phyloP scores from a whole-genome alignment of 1,284 basidiomycete genomes.

The Melampsora americana region DNA sequence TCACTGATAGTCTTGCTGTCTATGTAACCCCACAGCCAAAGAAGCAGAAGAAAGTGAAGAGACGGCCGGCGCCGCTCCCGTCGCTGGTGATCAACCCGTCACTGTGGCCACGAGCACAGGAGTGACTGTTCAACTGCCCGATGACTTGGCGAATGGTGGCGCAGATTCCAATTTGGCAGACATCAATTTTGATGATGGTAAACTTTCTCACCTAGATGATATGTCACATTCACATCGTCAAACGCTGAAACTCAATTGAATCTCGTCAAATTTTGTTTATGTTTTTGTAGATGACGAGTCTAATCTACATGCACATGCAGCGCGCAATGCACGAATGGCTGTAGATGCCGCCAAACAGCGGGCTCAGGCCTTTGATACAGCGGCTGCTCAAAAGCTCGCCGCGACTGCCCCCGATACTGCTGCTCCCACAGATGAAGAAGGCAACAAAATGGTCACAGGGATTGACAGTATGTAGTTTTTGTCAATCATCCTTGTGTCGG shows the following conservation, averaged over 20 bases:
- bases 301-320: slow-evolving; percentile 83
- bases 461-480: slow-evolving; percentile 43
- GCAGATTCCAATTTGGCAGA: slow-evolving; percentile 66
- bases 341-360: slow-evolving; percentile 74
- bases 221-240: no score
- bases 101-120: slow-evolving; percentile 49
- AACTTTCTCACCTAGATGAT: slow-evolving; percentile 5
- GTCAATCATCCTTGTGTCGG: slow-evolving; percentile 1
- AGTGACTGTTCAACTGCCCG: slow-evolving; percentile 57
- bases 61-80: slow-evolving; percentile 54
- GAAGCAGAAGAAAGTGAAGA: slow-evolving; percentile 78
- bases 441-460: slow-evolving; percentile 44
- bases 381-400: slow-evolving; percentile 65
- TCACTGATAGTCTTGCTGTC: not conserved
- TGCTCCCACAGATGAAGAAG: slow-evolving; percentile 41
- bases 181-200: slow-evolving; percentile 91
- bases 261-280: not conserved
- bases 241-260: slow-evolving; percentile 9
- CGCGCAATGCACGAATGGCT: slow-evolving; percentile 84
- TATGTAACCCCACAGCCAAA: slow-evolving; percentile 61
- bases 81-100: slow-evolving; percentile 54
- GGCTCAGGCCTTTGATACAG: slow-evolving; percentile 79
- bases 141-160: slow-evolving; percentile 62
- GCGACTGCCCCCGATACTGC: slow-evolving; percentile 51
- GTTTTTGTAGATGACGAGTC: slow-evolving; percentile 71